A percentile compares a stretch with the other conserved stretches of the same genome.
Evolutionary conservation across 129 eudicot species (phyloP).

Genomic region (Heracleum sosnowskyi): DNA sequence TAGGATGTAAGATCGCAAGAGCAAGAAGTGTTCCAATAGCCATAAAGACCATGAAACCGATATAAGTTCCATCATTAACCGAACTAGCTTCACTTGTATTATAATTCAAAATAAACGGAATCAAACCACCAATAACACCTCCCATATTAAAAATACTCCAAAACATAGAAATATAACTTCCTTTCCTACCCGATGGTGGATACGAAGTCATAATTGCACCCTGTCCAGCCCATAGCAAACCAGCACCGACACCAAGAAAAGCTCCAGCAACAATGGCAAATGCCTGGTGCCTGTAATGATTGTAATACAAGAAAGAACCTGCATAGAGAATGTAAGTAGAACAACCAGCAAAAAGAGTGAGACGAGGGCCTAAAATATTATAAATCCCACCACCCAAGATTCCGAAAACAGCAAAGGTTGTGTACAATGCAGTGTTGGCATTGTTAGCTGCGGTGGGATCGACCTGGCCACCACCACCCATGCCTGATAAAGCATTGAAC

Average conservation of each 20-base stretch:
- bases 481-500: conserved; percentile 91
- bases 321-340: conserved; percentile 75
- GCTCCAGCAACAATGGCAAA: conserved; percentile 76
- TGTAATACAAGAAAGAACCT: conserved; percentile 70
- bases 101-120: conserved; percentile 68
- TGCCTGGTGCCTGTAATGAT: conserved; percentile 59
- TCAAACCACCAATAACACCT: conserved; percentile 88
- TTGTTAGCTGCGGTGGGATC: conserved; percentile 87
- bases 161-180: conserved; percentile 67
- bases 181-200: conserved; percentile 62
- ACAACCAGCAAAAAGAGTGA: conserved; percentile 71
- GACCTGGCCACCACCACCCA: conserved; percentile 97
- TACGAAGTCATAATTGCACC: conserved; percentile 96
- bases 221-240: conserved; percentile 84
- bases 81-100: conserved; percentile 46
- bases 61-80: conserved; percentile 89
- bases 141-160: conserved; percentile 93
- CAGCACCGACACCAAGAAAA: conserved; percentile 81
- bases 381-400: conserved; percentile 87
- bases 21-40: conserved; percentile 59
- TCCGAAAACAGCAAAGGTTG: conserved; percentile 87
- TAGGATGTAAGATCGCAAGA: conserved; percentile 64
- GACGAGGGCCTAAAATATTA: conserved; percentile 75
- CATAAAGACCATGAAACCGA: conserved; percentile 91
- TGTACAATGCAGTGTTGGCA: conserved; percentile 93